Evolutionary conservation across 2,329 filamentous ascomycete genomes (phyloP).

Genomic region (Coniochaeta hoffmannii): DNA sequence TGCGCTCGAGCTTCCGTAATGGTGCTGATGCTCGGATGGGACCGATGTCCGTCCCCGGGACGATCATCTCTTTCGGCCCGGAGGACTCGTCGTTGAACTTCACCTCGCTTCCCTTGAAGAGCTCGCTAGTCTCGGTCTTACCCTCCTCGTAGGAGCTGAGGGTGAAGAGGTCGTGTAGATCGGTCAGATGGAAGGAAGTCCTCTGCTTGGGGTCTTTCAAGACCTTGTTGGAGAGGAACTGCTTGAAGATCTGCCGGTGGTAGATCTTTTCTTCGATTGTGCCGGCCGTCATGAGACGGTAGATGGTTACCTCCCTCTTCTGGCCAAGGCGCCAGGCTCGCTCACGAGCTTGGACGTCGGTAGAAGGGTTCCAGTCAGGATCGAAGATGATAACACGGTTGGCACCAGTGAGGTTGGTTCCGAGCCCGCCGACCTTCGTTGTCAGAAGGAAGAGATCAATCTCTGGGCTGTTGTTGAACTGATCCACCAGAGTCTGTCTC

Average conservation of each 20-base stretch:
- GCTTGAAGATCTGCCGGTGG: slow-evolving; percentile 96
- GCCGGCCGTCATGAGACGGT: slow-evolving; percentile 93
- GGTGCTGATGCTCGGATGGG: slow-evolving; percentile 5
- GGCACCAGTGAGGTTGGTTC: slow-evolving; percentile 89
- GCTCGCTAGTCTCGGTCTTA: slow-evolving; percentile 72
- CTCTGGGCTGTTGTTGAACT: slow-evolving; percentile 76
- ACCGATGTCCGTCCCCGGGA: slow-evolving; percentile 18
- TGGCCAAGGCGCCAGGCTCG: slow-evolving; percentile 93
- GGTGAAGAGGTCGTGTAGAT: slow-evolving; percentile 87
- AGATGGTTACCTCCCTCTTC: slow-evolving; percentile 91
- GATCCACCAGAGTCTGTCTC: slow-evolving; percentile 84
- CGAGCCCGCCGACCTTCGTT: slow-evolving; percentile 89
- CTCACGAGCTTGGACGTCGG: slow-evolving; percentile 90
- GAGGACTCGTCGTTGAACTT: slow-evolving; percentile 38
- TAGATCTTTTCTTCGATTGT: slow-evolving; percentile 99
- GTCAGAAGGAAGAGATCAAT: slow-evolving; percentile 89
- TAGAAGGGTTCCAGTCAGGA: slow-evolving; percentile 97
- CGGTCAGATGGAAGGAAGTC: slow-evolving; percentile 81
- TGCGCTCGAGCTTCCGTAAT: not conserved
- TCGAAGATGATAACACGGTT: slow-evolving; percentile 97
- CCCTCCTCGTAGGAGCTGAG: slow-evolving; percentile 61
- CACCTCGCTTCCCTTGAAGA: slow-evolving; percentile 86
- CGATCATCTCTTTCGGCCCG: slow-evolving; percentile 16
- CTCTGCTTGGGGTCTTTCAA: slow-evolving; percentile 89
- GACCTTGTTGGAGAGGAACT: slow-evolving; percentile 95